Evolutionary conservation across 108 stramenopile species (phyloP).

Genomic region (Poteriospumella lacustris): DNA sequence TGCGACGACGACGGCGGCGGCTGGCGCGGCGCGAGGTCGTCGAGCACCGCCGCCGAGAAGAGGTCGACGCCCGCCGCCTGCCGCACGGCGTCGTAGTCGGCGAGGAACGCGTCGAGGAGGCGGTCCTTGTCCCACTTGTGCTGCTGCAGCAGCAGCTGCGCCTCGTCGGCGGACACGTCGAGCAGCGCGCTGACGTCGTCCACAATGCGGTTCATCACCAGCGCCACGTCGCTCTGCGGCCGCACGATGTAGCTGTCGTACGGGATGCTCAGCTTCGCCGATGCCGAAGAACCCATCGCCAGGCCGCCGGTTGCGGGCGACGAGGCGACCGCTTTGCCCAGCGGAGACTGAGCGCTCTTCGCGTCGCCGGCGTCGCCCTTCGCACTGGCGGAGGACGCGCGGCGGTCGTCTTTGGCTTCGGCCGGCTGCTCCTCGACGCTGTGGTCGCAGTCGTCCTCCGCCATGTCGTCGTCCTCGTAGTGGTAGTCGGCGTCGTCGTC

Average conservation of each 20-base stretch:
- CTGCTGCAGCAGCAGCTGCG: constrained; percentile 74
- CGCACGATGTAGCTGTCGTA: constrained; percentile 41
- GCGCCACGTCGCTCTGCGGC: constrained; percentile 37
- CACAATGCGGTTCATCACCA: constrained; percentile 55
- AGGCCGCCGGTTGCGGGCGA: background rate
- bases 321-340: background rate
- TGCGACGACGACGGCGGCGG: constrained; percentile 31
- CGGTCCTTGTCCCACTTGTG: constrained; percentile 84
- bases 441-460: constrained; percentile 30
- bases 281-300: constrained; percentile 28
- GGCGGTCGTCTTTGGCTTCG: background rate
- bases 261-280: constrained; percentile 36
- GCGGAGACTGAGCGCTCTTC: constrained; percentile 11
- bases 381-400: background rate
- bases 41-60: constrained; percentile 21
- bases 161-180: constrained; percentile 66
- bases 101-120: constrained; percentile 72
- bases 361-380: too few relatives aligned
- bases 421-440: background rate
- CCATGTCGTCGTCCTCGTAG: constrained; percentile 44
- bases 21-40: background rate
- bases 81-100: constrained; percentile 60
- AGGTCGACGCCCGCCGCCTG: constrained; percentile 68
- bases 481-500: constrained; percentile 31
- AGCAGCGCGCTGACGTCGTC: constrained; percentile 72